These are phyloP conservation scores for Fusarium nygamai DNA, from an alignment of 2,329 filamentous ascomycete genomes.

Conservation along the genomic window DNA sequence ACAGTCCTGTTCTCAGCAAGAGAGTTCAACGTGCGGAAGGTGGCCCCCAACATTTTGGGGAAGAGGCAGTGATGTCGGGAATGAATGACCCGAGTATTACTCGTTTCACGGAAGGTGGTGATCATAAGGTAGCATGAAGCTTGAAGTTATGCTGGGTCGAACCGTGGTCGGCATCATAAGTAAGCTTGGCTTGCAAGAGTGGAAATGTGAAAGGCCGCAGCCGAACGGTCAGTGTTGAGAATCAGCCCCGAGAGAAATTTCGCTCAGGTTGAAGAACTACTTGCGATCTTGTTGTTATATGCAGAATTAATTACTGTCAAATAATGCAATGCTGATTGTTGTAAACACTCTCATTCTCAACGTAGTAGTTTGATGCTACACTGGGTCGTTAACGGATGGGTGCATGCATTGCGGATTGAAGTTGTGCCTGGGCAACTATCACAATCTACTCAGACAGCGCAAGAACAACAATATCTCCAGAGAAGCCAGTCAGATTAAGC, in stretches of 20 bases:
- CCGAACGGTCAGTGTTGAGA: neutral
- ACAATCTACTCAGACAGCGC: neutral
- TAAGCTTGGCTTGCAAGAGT: neutral
- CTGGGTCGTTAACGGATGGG: too few relatives aligned
- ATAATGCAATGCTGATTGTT: neutral
- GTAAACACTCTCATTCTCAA: neutral
- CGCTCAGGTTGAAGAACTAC: neutral
- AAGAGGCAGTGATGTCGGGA: neutral
- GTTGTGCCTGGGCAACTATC: neutral
- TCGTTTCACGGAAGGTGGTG: neutral
- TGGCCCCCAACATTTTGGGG: neutral
- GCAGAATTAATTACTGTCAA: accelerated
- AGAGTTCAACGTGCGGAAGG: neutral
- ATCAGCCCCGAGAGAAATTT: accelerated
- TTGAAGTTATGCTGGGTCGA: neutral
- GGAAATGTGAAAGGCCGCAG: neutral
- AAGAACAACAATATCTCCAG: accelerated
- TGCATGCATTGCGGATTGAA: neutral
- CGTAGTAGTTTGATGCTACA: neutral
- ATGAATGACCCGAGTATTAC: neutral
- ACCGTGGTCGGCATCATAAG: conserved; percentile 1
- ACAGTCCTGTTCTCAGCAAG: neutral
- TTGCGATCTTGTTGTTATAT: neutral
- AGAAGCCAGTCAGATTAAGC: accelerated
- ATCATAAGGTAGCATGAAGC: too few relatives aligned